Base-by-base conservation (phyloP, 2,329 filamentous ascomycete genomes). In the Botrytis tulipae region DNA sequence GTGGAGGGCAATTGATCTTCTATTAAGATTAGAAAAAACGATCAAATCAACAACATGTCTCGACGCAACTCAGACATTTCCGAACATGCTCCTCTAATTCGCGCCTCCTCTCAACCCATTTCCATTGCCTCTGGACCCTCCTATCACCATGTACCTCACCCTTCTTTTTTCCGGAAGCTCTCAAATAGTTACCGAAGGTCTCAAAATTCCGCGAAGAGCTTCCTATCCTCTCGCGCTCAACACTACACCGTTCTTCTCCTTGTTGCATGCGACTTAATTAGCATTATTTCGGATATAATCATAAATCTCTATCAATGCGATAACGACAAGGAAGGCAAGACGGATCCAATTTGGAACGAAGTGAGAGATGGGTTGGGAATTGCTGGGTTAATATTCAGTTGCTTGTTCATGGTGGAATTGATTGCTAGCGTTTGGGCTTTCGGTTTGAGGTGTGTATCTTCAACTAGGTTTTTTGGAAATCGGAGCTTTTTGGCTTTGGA, bases 371-470 rank as follows among this genome's bases (percentile, higher is more conserved):
- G 80, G 0, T 82, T 92, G 59, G 85, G 85, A 20, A 82, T 85
- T 4, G 81, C 87, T 48, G 87, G 88, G 9, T 81, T 92, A 62
- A 83, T 87, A 3, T 89, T 92, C 79, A 91, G 88, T 72, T 88
- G 85, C 76, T 78, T 92, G 42, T 93, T 93, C 79, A 84, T 93
- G 83, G 77, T 86, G 0, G 91, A 93, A 81, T 81, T 93, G 80
- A 72, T 86, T 16, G 82, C 87, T 4, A 87, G 85, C 44, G 80
- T 92, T 3, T 88, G 89, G 83, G 88, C 88, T 4, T 92, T 90
- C 83, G 90, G 90, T 2, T 81, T 84, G 46, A 77, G 82, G 89
- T 92, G 48, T 61, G 69, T 75, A 57, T 57, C 22, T n/a, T 68
- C 25, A 16, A 42, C 16, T 29, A 4, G 51, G 14, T 14, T 16